Percentiles rank a stretch among this genome's conserved stretches.
These are phyloP conservation scores for Dictyostelium capitatum DNA, from an alignment of 78 protist species.

Conservation along the genomic window DNA sequence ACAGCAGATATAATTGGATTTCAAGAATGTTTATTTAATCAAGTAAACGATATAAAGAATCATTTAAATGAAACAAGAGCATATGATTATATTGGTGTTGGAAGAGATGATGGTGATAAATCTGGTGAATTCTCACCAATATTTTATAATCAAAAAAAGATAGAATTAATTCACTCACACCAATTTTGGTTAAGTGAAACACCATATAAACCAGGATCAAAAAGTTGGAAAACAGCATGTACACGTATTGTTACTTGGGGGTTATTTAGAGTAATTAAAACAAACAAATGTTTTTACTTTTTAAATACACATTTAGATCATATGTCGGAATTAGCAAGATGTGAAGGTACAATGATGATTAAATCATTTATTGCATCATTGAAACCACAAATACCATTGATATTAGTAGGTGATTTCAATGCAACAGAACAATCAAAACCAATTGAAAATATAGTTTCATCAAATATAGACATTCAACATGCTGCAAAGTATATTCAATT, in stretches of 20 bases:
- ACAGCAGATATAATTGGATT: constrained; percentile 38
- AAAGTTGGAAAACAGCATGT: constrained; percentile 40
- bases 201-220: constrained; percentile 14
- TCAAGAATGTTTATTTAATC: constrained; percentile 73
- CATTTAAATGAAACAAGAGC: background rate
- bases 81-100: constrained; percentile 26
- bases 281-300: constrained; percentile 13
- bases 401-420: constrained; percentile 48
- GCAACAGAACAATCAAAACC: background rate
- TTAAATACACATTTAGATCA: constrained; percentile 66
- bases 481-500: background rate
- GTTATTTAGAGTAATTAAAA: background rate
- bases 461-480: background rate
- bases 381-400: background rate
- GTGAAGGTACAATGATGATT: constrained; percentile 43
- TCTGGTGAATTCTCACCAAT: constrained; percentile 75
- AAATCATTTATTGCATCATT: constrained; percentile 32
- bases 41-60: constrained; percentile 26
- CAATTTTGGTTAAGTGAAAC: constrained; percentile 42
- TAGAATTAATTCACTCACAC: background rate
- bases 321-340: constrained; percentile 4
- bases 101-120: constrained; percentile 67
- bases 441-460: background rate
- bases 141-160: background rate
- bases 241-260: constrained; percentile 47